Evolutionary conservation across 768 basidiomycete species (phyloP).

Genomic region (Auriscalpium orientale): DNA sequence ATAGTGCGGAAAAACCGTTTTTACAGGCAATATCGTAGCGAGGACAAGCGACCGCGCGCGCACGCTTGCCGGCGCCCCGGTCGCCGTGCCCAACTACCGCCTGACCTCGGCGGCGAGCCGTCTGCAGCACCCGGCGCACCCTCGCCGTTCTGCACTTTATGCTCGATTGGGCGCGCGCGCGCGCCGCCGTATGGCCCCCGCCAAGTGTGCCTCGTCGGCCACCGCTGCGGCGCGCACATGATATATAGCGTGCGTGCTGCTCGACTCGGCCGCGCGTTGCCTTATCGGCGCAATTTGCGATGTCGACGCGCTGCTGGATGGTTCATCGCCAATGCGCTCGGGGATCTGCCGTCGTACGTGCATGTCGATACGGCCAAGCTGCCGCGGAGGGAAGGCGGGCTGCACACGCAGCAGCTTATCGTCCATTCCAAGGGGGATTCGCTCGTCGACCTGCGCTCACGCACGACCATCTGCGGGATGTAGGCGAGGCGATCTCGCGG

Average conservation of each 20-base stretch:
- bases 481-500: constrained; percentile 14
- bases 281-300: constrained; percentile 78
- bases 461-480: constrained; percentile 43
- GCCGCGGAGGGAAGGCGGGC: constrained; percentile 26
- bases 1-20: constrained; percentile 1
- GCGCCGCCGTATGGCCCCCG: constrained; percentile 30
- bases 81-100: constrained; percentile 74
- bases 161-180: constrained; percentile 30
- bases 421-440: constrained; percentile 70
- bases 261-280: constrained; percentile 46
- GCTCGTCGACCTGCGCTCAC: constrained; percentile 53
- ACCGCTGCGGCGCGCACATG: constrained; percentile 83
- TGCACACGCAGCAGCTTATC: constrained; percentile 54
- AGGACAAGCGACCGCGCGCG: constrained; percentile 63
- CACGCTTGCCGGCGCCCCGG: constrained; percentile 43
- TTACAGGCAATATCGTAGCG: constrained; percentile 32
- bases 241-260: constrained; percentile 59
- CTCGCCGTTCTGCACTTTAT: constrained; percentile 57
- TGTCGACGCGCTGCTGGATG: constrained; percentile 56
- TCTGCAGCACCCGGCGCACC: constrained; percentile 66
- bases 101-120: constrained; percentile 41
- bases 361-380: constrained; percentile 39
- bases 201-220: constrained; percentile 57
- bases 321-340: constrained; percentile 67
- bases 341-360: constrained; percentile 38